These are phyloP conservation scores for Kwoniella botswanensis DNA, from an alignment of 768 basidiomycete genomes.

Conservation along the genomic window DNA sequence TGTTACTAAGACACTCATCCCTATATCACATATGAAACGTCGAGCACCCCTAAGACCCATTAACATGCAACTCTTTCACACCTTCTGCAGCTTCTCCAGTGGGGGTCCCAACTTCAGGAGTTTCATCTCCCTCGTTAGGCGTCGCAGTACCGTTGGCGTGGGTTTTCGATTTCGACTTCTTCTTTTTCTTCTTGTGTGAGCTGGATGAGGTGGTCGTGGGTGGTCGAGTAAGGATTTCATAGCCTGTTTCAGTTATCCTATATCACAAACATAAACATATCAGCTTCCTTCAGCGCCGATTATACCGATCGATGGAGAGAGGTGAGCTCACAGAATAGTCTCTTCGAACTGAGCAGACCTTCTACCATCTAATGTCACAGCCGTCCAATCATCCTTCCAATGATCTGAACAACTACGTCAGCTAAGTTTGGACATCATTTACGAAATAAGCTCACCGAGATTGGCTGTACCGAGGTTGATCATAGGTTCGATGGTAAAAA, in stretches of 20 bases:
- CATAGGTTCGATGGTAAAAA: constrained; percentile 74
- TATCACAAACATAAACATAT: neutral
- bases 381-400: constrained; percentile 95
- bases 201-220: constrained; percentile 28
- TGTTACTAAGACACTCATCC: too few species aligned
- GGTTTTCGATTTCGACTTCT: constrained; percentile 30
- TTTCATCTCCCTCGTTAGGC: constrained; percentile 20
- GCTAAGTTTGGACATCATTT: too few species aligned
- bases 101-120: constrained; percentile 33
- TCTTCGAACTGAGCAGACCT: constrained; percentile 97
- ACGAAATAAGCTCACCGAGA: constrained; percentile 32
- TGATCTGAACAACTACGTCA: constrained; percentile 29
- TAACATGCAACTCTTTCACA: constrained; percentile 25
- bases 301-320: too few species aligned
- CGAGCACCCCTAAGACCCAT: constrained; percentile 1
- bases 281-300: constrained; percentile 3
- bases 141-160: constrained; percentile 8
- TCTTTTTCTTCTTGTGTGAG: constrained; percentile 34
- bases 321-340: constrained; percentile 72
- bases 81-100: constrained; percentile 31
- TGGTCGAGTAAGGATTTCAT: constrained; percentile 75
- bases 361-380: constrained; percentile 87
- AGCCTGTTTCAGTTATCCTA: constrained; percentile 89
- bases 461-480: constrained; percentile 75
- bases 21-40: too few species aligned